These are phyloP conservation scores for Hygrocybe punicea DNA, from an alignment of 768 basidiomycete genomes.

Conservation along the genomic window DNA sequence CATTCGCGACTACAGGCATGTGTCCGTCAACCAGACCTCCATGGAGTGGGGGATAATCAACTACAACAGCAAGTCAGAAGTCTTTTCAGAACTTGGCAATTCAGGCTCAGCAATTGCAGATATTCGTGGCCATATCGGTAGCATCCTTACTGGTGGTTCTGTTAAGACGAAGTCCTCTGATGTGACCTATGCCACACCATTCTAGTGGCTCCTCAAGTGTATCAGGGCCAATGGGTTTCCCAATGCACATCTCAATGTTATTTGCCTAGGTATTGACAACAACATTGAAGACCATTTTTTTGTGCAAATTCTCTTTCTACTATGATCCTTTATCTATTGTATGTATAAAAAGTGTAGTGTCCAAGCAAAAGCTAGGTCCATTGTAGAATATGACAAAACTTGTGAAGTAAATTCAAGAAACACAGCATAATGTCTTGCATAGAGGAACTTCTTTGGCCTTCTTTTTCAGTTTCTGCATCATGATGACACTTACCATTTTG, in stretches of 20 bases:
- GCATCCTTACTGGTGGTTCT: slow-evolving; percentile 31
- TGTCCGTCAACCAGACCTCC: slow-evolving; percentile 24
- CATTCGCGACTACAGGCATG: slow-evolving; percentile 29
- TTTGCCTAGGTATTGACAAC: slow-evolving; percentile 1
- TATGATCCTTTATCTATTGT: not conserved
- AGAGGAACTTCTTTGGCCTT: no score
- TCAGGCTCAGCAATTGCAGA: slow-evolving; percentile 31
- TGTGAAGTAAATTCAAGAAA: no score
- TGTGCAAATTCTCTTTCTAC: not conserved
- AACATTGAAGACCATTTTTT: slow-evolving; percentile 1
- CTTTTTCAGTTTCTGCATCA: no score
- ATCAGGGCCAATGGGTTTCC: slow-evolving; percentile 33
- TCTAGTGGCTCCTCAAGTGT: slow-evolving; percentile 27
- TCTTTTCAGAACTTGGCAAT: slow-evolving; percentile 32
- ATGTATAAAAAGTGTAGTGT: not conserved
- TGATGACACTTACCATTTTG: no score
- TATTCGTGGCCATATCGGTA: slow-evolving; percentile 28
- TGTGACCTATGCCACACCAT: slow-evolving; percentile 26
- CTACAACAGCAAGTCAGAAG: slow-evolving; percentile 25
- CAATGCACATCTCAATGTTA: slow-evolving; percentile 9
- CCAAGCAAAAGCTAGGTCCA: no score
- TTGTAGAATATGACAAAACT: no score
- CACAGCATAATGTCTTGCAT: no score
- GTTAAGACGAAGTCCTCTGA: slow-evolving; percentile 13
- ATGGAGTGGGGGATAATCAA: slow-evolving; percentile 32